Percentiles rank a stretch among this genome's conserved stretches.
phyloP scores from a whole-genome alignment of 2,329 filamentous ascomycete genomes.

The Microdochium nivale region DNA sequence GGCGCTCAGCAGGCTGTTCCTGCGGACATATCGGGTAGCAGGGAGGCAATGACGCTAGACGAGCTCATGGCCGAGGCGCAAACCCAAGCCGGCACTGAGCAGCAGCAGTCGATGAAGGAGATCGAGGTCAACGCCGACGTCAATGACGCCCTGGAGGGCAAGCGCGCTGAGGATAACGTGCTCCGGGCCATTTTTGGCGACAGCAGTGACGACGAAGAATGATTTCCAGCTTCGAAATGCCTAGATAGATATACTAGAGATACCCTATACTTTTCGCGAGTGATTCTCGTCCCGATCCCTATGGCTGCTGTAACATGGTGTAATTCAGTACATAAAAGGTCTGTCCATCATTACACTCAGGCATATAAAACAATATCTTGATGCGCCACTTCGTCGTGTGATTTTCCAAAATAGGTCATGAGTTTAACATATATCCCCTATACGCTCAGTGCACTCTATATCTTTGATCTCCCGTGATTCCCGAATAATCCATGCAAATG shows the following conservation, averaged over 20 bases:
- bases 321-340: too few species aligned
- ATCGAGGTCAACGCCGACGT: slow-evolving; percentile 57
- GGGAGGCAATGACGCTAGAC: slow-evolving; percentile 19
- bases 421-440: neutral
- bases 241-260: neutral
- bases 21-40: neutral
- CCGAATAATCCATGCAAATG: too few species aligned
- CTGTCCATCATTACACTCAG: too few species aligned
- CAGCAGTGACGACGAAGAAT: slow-evolving; percentile 59
- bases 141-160: slow-evolving; percentile 71
- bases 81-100: neutral
- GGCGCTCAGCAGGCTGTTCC: neutral
- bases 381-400: too few species aligned
- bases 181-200: slow-evolving; percentile 93
- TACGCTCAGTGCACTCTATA: neutral
- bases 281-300: neutral
- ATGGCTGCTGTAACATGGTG: neutral
- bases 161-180: slow-evolving; percentile 69
- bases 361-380: too few species aligned
- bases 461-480: too few species aligned
- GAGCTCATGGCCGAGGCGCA: slow-evolving; percentile 20
- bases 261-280: neutral
- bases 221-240: neutral
- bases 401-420: neutral
- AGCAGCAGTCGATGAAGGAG: slow-evolving; percentile 6